Base-by-base conservation (phyloP, 768 basidiomycete species). In the Rhodosporidiobolus sp. region DNA sequence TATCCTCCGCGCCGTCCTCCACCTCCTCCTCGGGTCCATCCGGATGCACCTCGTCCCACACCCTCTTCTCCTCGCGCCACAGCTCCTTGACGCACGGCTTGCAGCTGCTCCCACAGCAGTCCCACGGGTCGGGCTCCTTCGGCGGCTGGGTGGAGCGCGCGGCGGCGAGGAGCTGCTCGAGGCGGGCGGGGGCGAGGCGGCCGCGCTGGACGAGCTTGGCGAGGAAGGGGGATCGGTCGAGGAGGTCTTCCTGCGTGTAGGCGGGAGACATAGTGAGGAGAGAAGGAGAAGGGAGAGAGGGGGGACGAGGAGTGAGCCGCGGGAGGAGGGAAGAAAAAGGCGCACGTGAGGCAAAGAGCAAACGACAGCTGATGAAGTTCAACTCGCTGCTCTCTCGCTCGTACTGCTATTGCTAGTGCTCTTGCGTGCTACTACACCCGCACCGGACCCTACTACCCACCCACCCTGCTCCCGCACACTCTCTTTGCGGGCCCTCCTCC, bases 91-190 rank as follows among this genome's bases (percentile, higher is more conserved):
- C 70, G 38, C 70, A 72, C 10, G 70, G 70, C 34, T 55, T 66
- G 50, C 70, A 72, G 22, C 60, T 66, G 26, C 65, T 66, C 22
- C 65, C 70, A 24, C 70, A 72, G 32, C 70, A 72, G 17, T 72
- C 70, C 64, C 65, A 72, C 14, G 49, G 17, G 14, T 72, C 70
- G 0, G 70, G 70, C 52, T 66, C 70, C 46, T 57, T 62, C n/a
- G 70, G 70, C n/a, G 43, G 32, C 8, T 20, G 38, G 0, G 5
- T 10, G 0, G 19, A 20, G 2, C 48, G n/a, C 0, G 54, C 70
- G 2, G 46, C n/a, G 0, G 20, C 2, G 48, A 56, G 5, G 12
- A 72, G 49, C 12, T 66, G 17, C 4, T 26, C 12, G 3, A 57
- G 26, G 26, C 70, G 59, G 10, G 49, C 24, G 11, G 70, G 70